These are phyloP conservation scores for Phanerochaete sordida DNA, from an alignment of 768 basidiomycete species.

Conservation along the genomic window DNA sequence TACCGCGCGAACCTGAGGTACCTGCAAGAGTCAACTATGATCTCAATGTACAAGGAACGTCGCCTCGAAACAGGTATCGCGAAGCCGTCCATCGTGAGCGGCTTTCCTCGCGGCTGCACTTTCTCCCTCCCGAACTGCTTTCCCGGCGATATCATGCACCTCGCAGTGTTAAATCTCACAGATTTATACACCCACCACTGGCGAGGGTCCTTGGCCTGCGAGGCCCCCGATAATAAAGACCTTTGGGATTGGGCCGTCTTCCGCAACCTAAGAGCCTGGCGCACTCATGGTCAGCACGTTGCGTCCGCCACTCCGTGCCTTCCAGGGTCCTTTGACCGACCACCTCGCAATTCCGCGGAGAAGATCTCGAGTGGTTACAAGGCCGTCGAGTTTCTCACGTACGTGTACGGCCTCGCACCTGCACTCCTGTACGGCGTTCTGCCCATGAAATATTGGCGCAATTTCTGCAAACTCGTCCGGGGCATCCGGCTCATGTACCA, in stretches of 20 bases:
- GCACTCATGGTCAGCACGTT: conserved; percentile 31
- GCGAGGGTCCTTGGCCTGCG: conserved; percentile 26
- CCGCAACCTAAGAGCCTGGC: conserved; percentile 25
- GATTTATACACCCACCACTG: conserved; percentile 32
- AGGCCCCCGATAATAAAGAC: conserved; percentile 15
- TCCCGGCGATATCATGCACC: conserved; percentile 37
- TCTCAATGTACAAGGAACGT: conserved; percentile 21
- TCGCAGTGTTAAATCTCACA: conserved; percentile 32
- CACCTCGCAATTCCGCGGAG: conserved; percentile 37
- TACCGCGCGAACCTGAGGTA: neutral
- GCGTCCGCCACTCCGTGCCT: conserved; percentile 28
- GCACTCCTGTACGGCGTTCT: conserved; percentile 24
- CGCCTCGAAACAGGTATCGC: conserved; percentile 31
- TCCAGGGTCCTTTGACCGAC: conserved; percentile 37
- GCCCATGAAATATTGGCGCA: conserved; percentile 18
- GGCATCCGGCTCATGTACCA: conserved; percentile 23
- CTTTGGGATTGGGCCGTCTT: conserved; percentile 32
- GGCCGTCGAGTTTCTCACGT: conserved; percentile 23
- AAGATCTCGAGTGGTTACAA: conserved; percentile 35
- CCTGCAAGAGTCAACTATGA: neutral
- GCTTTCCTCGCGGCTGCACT: conserved; percentile 15
- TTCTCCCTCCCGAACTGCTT: conserved; percentile 30
- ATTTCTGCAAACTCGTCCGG: conserved; percentile 26
- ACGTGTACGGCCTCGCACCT: conserved; percentile 23
- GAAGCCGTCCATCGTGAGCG: conserved; percentile 33